phyloP scores from a whole-genome alignment of 2,329 filamentous ascomycete genomes.

The Escovopsis weberi region DNA sequence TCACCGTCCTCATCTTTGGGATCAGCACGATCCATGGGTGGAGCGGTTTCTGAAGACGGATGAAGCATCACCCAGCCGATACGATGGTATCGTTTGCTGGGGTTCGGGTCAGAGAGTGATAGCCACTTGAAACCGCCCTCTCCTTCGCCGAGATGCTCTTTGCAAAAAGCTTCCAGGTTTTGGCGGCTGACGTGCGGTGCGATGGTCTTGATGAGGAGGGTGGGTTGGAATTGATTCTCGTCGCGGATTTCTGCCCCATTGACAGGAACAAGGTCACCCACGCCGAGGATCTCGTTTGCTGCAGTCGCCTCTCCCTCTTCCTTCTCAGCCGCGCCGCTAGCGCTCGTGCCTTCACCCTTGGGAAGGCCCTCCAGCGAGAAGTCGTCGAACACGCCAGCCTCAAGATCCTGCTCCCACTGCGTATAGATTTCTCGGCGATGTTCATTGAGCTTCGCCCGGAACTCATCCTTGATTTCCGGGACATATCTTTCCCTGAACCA shows the following conservation, averaged over 20 bases:
- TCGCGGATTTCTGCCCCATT: conserved; percentile 78
- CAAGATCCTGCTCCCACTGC: conserved; percentile 82
- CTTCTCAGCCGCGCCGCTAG: conserved; percentile 74
- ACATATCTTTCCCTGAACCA: conserved; percentile 97
- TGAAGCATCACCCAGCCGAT: conserved; percentile 98
- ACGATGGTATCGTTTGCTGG: conserved; percentile 88
- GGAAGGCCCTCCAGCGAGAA: conserved; percentile 90
- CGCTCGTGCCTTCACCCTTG: conserved; percentile 81
- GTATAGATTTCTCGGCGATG: conserved; percentile 66
- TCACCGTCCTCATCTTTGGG: conserved; percentile 54
- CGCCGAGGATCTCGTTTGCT: conserved; percentile 80
- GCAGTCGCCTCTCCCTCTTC: conserved; percentile 91
- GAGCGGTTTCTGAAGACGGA: conserved; percentile 52
- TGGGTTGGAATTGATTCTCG: conserved; percentile 76
- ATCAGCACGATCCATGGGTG: conserved; percentile 56
- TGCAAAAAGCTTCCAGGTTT: conserved; percentile 88
- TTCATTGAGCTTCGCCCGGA: conserved; percentile 63
- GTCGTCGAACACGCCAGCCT: conserved; percentile 77
- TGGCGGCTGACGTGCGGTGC: conserved; percentile 88
- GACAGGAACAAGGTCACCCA: conserved; percentile 76
- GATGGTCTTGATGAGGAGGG: conserved; percentile 93
- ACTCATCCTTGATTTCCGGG: conserved; percentile 60
- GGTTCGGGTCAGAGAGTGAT: conserved; percentile 91
- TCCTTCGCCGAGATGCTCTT: conserved; percentile 80
- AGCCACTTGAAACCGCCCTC: conserved; percentile 92